Conservation (phyloP, 148 eudicot genomes). For the Rhododendron vialii region DNA sequence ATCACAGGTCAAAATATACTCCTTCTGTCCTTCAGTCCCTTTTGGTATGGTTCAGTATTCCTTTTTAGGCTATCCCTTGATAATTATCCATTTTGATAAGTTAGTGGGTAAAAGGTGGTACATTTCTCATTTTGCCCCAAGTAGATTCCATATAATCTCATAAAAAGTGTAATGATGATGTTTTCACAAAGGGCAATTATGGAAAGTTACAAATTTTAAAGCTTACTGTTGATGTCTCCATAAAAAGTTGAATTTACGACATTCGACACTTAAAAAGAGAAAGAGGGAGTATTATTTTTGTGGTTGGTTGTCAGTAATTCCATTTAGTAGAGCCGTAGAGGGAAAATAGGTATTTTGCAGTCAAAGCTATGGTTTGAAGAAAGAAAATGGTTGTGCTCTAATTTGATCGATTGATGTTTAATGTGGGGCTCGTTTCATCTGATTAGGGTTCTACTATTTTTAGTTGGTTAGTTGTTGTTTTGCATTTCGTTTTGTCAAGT, state of each 20-base stretch:
- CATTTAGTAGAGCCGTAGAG: neutral
- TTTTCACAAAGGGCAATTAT: too few relatives aligned
- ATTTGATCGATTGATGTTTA: neutral
- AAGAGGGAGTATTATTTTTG: neutral
- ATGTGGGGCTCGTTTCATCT: neutral
- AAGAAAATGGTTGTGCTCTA: neutral
- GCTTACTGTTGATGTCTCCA: neutral
- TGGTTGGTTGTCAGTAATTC: neutral
- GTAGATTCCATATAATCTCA: too few relatives aligned
- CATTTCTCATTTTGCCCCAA: too few relatives aligned
- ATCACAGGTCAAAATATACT: too few relatives aligned
- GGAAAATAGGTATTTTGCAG: neutral
- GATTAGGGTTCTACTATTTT: neutral
- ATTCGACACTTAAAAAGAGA: neutral
- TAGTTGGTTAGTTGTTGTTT: slow-evolving; percentile 1
- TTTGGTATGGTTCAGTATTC: too few relatives aligned
- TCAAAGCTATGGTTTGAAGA: neutral
- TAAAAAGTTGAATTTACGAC: neutral
- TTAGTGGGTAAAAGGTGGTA: too few relatives aligned
- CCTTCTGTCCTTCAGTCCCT: too few relatives aligned
- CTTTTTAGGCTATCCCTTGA: too few relatives aligned
- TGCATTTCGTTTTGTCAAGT: neutral
- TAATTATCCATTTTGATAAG: too few relatives aligned
- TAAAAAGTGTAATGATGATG: too few relatives aligned
- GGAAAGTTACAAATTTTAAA: neutral